These are phyloP conservation scores for Candida smagusa DNA, from an alignment of 1,139 yeast species.

Conservation along the genomic window DNA sequence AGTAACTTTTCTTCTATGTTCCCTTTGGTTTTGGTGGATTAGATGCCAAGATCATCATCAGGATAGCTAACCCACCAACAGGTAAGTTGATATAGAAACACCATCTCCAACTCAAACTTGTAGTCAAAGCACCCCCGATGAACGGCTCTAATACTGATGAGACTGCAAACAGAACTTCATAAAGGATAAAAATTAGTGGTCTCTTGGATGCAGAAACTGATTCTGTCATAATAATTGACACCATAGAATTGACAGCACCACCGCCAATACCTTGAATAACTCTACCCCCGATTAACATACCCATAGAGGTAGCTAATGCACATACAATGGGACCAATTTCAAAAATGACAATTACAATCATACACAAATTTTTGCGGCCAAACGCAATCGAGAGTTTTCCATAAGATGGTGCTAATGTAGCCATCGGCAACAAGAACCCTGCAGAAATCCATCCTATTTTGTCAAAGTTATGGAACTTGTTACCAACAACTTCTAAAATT, in stretches of 20 bases:
- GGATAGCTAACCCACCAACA: constrained; percentile 19
- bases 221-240: constrained; percentile 18
- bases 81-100: constrained; percentile 26
- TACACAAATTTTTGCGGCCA: constrained; percentile 55
- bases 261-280: constrained; percentile 20
- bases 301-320: constrained; percentile 18
- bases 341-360: constrained; percentile 51
- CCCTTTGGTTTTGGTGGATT: constrained; percentile 54
- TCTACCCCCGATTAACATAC: constrained; percentile 22
- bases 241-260: constrained; percentile 19
- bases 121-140: constrained; percentile 23
- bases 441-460: constrained; percentile 61
- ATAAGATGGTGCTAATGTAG: constrained; percentile 56
- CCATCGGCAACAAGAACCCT: constrained; percentile 59
- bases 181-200: constrained; percentile 15
- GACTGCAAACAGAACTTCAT: constrained; percentile 18
- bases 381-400: constrained; percentile 60
- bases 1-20: constrained; percentile 36
- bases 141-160: constrained; percentile 25
- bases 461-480: constrained; percentile 51
- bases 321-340: constrained; percentile 59
- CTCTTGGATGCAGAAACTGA: constrained; percentile 18
- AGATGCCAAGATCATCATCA: constrained; percentile 29
- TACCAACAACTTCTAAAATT: constrained; percentile 52
- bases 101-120: constrained; percentile 23